Percentiles rank a stretch among this genome's conserved stretches.
These are phyloP conservation scores for Baorangia bicolor DNA, from an alignment of 768 basidiomycete species.

Conservation along the genomic window DNA sequence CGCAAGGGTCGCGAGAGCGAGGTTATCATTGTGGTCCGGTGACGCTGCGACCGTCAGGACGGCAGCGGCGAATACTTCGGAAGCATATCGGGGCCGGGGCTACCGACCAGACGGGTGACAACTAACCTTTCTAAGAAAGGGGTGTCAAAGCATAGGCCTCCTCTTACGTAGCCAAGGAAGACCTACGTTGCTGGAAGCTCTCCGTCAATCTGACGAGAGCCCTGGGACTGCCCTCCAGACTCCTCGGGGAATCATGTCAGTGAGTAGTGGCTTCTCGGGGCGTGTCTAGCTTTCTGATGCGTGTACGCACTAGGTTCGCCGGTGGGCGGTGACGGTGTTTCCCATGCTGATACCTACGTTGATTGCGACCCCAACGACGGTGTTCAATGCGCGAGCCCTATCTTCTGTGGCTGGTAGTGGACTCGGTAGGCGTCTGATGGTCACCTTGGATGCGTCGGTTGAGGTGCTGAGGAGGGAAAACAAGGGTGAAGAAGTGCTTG, in stretches of 20 bases:
- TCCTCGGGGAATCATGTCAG: conserved; percentile 93
- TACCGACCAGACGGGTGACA: conserved; percentile 92
- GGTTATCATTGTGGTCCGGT: conserved; percentile 86
- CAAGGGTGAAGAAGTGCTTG: conserved; percentile 63
- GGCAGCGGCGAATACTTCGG: conserved; percentile 87
- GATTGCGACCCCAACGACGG: too few species aligned
- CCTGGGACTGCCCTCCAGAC: conserved; percentile 98
- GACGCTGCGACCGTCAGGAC: conserved; percentile 83
- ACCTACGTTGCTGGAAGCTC: conserved; percentile 88
- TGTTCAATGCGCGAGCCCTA: conserved; percentile 90
- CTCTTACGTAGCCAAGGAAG: too few species aligned
- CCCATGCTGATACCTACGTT: conserved; percentile 96
- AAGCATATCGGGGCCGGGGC: conserved; percentile 86
- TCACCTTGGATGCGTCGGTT: conserved; percentile 77
- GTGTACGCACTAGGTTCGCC: conserved; percentile 53
- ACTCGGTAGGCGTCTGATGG: conserved; percentile 75
- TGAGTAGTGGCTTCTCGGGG: conserved; percentile 36
- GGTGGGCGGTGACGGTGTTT: conserved; percentile 94
- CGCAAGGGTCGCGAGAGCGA: conserved; percentile 85
- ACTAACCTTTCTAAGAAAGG: too few species aligned
- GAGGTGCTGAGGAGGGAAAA: conserved; percentile 75
- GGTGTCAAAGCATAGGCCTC: too few species aligned
- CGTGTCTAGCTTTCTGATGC: neutral
- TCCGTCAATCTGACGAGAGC: conserved; percentile 86
- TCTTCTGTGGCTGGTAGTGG: conserved; percentile 92